Base-by-base conservation (phyloP, 805 yeast genomes). In the Kluyveromyces siamensis region DNA sequence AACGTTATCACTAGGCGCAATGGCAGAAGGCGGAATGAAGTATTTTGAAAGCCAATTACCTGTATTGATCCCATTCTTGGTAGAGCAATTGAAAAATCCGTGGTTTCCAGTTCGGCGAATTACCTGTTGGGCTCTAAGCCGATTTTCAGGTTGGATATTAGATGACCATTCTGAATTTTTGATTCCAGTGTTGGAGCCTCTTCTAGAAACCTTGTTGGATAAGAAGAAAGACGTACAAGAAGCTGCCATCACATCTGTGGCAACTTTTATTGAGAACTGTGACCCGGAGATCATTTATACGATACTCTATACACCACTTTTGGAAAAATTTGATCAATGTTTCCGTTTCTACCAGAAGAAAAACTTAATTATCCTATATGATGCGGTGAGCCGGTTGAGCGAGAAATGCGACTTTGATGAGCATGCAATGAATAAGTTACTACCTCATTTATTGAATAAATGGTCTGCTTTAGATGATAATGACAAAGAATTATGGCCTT, bases 1-100 rank as follows among this genome's bases (percentile, higher is more conserved):
- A 1, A 90, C 93, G 27, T 72, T 93, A 43, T 97, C 98, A 1
- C 76, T 93, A 61, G 99, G 99, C 53, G 98, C 98, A 27, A 82
- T 91, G 60, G 87, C 96, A 37, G 90, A 84, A 56, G 95, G 96
- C 54, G 89, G 95, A 55, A 72, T 83, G 42, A 87, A 83, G 48
- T 74, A 77, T 46, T 81, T 89, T 6, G 67, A 81, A 18, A 80
- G 79, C 39, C 85, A 85, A 56, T 70, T 93, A 39, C 95, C 96
- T 2, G 77, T 81, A 27, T 70, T 93, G 43, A 81, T 91, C 35
- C 96, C 96, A 37, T 89, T 83, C 61, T 72, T 93, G 52, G 89
- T 89, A 27, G 87, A 88, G 49, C 74, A 95, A 58, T 69, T 90
- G 50, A 72, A 73, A 47, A 97, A 90, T 63, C 58, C 66, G 5